Evolutionary conservation across 1,139 yeast species (phyloP).

Genomic region (Yamadazyma kanchanaburiensis): DNA sequence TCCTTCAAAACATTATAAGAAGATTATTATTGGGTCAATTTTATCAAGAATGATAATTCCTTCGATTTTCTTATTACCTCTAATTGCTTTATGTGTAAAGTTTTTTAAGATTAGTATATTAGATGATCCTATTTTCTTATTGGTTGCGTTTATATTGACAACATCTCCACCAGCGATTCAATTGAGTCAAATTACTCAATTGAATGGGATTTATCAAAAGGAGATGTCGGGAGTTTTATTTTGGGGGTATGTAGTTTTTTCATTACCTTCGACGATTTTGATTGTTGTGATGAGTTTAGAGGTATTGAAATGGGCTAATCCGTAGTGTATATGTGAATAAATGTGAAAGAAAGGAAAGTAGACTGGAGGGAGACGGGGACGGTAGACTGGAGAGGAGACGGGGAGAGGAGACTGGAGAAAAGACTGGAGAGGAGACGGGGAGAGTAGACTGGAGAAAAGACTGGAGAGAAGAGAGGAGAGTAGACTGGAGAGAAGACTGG

Average conservation of each 20-base stretch:
- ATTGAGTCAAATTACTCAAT: constrained; percentile 75
- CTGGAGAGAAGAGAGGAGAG: too few relatives aligned
- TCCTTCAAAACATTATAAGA: constrained; percentile 53
- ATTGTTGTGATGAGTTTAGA: constrained; percentile 69
- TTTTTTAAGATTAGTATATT: constrained; percentile 64
- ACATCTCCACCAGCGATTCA: constrained; percentile 86
- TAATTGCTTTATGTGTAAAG: constrained; percentile 64
- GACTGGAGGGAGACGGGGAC: too few relatives aligned
- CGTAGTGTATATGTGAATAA: constrained; percentile 5
- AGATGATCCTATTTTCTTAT: constrained; percentile 80
- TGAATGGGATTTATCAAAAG: constrained; percentile 69
- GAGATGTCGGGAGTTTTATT: constrained; percentile 88
- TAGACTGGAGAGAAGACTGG: too few relatives aligned
- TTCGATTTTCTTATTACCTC: constrained; percentile 61
- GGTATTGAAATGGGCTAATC: constrained; percentile 51
- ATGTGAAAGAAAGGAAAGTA: too few relatives aligned
- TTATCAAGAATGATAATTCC: constrained; percentile 78
- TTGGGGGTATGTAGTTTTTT: constrained; percentile 78
- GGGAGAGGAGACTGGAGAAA: too few relatives aligned
- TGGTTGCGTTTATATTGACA: constrained; percentile 72
- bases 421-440: too few relatives aligned
- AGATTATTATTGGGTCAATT: constrained; percentile 65
- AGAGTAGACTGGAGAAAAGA: too few relatives aligned
- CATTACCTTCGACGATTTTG: constrained; percentile 72
- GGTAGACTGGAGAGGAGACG: too few relatives aligned